Evolutionary conservation across 2,329 filamentous ascomycete species (phyloP), one percentile per base, ranked within the genome.

Genomic region (Myriangium duriaei): DNA sequence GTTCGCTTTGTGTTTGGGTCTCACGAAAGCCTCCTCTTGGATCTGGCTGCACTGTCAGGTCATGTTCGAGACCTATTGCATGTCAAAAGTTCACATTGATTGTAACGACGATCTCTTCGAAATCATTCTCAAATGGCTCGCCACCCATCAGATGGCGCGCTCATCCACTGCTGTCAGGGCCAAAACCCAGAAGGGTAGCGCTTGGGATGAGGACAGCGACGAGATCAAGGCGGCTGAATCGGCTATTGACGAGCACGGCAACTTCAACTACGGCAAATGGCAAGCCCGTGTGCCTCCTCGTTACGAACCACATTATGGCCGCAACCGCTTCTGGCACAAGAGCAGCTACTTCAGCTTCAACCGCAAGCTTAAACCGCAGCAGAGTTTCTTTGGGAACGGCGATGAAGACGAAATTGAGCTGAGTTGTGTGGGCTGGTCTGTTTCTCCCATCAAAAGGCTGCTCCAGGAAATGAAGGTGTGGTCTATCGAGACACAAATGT

Each of bases 211-310:
- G 19, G 51, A 49, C 14, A 51, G 52, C 2, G 54, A 55, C 3
- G 50, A 60, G 9, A 53, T 51, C n/a, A 39, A 42, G 18, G 33
- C 18, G 10, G 28, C 39, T 11, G 54, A 59, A n/a, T 11, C 30
- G 6, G 53, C 57, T 4, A 35, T 62, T 4, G 57, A 57, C 31
- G 55, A 61, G 12, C 49, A 56, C 9, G 61, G 59, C 2, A 57
- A 68, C 32, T 65, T 71, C 49, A 65, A 69, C 44, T 69, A 63
- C 46, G 62, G 61, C 41, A 64, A 63, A 42, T 69, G 63, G 61
- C 57, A 58, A 9, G 61, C 64, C 21, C 61, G 60, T 4, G 57
- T 63, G 3, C 68, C 68, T 1, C 65, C 64, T 1, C 55, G 57
- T 3, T 71, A 65, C 40, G 64, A 68, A 41, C 67, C 67, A 1